phyloP scores from a whole-genome alignment of 805 yeast genomes.

The Teunomyces tritomae region DNA sequence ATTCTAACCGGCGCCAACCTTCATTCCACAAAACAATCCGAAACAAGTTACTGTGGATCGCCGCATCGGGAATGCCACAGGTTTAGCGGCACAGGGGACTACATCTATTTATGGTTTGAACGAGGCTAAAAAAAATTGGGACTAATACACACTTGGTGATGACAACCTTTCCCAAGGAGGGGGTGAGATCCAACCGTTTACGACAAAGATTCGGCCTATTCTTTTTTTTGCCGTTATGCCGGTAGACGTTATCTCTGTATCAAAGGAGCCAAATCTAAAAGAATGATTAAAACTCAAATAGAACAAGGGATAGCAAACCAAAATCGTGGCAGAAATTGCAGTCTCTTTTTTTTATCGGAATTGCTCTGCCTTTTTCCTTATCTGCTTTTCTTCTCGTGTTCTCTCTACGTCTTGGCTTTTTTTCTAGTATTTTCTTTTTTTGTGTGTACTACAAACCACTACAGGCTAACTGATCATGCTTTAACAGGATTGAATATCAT shows the following conservation, averaged over 20 bases:
- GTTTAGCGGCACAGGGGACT: background rate
- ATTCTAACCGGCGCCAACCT: slow-evolving; percentile 2
- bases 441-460: background rate
- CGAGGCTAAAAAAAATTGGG: no score
- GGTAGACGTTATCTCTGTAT: background rate
- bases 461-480: background rate
- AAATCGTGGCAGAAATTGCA: no score
- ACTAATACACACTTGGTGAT: background rate
- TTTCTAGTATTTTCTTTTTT: background rate
- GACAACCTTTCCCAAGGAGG: no score
- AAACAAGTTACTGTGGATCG: background rate
- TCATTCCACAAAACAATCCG: background rate
- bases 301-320: background rate
- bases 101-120: no score
- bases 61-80: background rate
- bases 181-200: no score
- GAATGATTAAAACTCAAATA: background rate
- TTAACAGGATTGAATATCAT: slow-evolving; percentile 2
- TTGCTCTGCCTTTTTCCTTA: no score
- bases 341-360: no score
- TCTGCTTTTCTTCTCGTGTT: background rate
- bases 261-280: background rate
- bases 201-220: background rate
- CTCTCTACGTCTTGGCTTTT: background rate
- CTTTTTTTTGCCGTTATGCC: background rate